Percentiles rank a stretch among this genome's conserved stretches.
These are phyloP conservation scores for Puya raimondii DNA, from an alignment of 176 grass and related monocot species.

Conservation along the genomic window DNA sequence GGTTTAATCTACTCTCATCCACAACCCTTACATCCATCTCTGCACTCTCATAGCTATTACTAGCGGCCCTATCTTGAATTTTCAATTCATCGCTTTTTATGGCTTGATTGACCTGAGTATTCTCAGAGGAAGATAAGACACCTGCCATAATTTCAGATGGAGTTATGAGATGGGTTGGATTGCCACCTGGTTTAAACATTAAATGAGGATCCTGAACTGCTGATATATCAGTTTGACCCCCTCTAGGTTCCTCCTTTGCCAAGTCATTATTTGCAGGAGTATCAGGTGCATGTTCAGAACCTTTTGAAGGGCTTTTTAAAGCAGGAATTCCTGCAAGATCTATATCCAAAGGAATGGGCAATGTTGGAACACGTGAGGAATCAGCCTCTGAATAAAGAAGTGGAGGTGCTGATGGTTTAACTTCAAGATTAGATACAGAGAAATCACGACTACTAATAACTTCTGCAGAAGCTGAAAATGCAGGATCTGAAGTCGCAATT, in stretches of 20 bases:
- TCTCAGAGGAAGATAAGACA: slow-evolving; percentile 41
- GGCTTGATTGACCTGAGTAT: slow-evolving; percentile 22
- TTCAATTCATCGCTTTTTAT: slow-evolving; percentile 39
- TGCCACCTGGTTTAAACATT: slow-evolving; percentile 34
- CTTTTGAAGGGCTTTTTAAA: slow-evolving; percentile 34
- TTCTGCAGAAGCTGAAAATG: slow-evolving; percentile 21
- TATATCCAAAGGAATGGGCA: slow-evolving; percentile 27
- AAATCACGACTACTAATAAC: slow-evolving; percentile 25
- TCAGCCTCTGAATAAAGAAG: slow-evolving; percentile 34
- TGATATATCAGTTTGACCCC: slow-evolving; percentile 27
- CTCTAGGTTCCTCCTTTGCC: slow-evolving; percentile 35
- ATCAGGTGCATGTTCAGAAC: slow-evolving; percentile 33
- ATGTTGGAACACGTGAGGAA: slow-evolving; percentile 27
- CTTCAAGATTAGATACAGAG: slow-evolving; percentile 30
- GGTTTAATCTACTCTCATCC: slow-evolving; percentile 27
- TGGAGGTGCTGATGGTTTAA: slow-evolving; percentile 34
- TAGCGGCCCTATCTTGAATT: slow-evolving; percentile 26
- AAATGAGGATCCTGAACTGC: slow-evolving; percentile 36
- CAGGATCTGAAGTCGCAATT: slow-evolving; percentile 18
- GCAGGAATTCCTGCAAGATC: slow-evolving; percentile 39
- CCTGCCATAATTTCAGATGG: slow-evolving; percentile 76
- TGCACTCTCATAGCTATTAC: slow-evolving; percentile 22
- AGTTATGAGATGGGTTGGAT: slow-evolving; percentile 56
- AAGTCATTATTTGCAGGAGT: slow-evolving; percentile 28
- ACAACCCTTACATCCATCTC: slow-evolving; percentile 31